A percentile compares a stretch with the other conserved stretches of the same genome.
phyloP scores from a whole-genome alignment of 768 basidiomycete species.

The button mushroom (Agaricus bisporus) region DNA sequence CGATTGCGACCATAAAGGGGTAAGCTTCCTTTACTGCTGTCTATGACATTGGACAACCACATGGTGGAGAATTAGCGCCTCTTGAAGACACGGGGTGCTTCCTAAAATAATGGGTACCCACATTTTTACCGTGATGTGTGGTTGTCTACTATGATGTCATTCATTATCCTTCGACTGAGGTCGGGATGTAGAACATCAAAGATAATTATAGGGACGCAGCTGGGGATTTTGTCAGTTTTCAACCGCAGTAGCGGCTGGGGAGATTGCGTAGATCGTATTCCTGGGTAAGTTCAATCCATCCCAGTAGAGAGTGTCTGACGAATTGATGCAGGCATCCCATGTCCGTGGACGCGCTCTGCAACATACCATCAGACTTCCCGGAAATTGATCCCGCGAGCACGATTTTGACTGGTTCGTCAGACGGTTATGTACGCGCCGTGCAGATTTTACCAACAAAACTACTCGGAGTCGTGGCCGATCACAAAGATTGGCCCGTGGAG shows the following conservation, averaged over 20 bases:
- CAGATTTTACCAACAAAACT: conserved; percentile 86
- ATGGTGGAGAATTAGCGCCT: not conserved
- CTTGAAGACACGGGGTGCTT: not conserved
- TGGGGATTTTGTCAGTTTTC: conserved; percentile 87
- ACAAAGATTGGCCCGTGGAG: conserved; percentile 90
- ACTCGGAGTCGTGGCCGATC: conserved; percentile 85
- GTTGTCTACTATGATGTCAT: not conserved
- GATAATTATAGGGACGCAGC: conserved; percentile 81
- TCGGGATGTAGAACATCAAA: conserved; percentile 55
- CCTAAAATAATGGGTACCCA: not conserved
- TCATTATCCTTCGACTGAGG: conserved; percentile 11
- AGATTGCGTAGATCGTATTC: conserved; percentile 87
- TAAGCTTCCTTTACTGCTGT: conserved; percentile 25
- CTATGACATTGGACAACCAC: not conserved
- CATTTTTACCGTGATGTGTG: not conserved
- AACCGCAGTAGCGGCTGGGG: conserved; percentile 84
- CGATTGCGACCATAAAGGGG: conserved; percentile 81
- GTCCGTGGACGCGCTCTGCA: conserved; percentile 83
- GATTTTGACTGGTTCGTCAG: conserved; percentile 86
- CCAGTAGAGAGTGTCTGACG: conserved; percentile 3
- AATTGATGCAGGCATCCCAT: conserved; percentile 67
- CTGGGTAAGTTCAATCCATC: conserved; percentile 49
- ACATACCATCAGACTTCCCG: conserved; percentile 56
- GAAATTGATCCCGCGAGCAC: conserved; percentile 59
- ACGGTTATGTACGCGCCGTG: conserved; percentile 84